Base-by-base conservation (phyloP, 805 yeast genomes). In the Wickerhamomyces kurtzmanii region DNA sequence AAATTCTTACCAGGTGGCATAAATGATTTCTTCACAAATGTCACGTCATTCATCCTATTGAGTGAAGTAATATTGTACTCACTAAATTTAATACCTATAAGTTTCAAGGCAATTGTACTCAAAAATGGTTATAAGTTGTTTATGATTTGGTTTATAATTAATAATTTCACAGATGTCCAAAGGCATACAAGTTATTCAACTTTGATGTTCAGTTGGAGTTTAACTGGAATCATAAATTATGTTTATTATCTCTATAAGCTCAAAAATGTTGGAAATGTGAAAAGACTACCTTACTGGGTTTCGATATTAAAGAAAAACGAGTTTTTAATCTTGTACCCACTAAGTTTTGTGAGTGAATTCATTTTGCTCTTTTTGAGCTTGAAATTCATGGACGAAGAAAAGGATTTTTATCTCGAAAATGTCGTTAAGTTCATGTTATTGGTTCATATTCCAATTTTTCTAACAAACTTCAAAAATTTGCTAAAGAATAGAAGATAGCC, bases 1-100 rank as follows among this genome's bases (percentile, higher is more conserved):
- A 59, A 58, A 37, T 78, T 75, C 38, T 48, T 78, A 13, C 80
- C 85, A 2, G 84, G 78, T 6, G 86, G 84, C 0, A 71, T 79
- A 9, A 81, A 82, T 24, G 80, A 71, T 38, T 78, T 75, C 51
- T 68, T 74, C 39, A 29, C 30, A 12, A 21, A 10, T 9, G 24
- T 38, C 3, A 20, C 21, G 4, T 20, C 31, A 5, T 9, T 16
- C 4, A 7, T 31, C 3, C 13, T 12, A 1, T 12, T 13, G 1
- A 8, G 25, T 5, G 45, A 40, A 19, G 10, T 42, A 2, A 9
- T 36, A 1, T 27, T 37, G 12, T 15, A 23, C 6, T 10, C 26
- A 11, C 4, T 15, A 3, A 31, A 23, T 6, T 27, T 38, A 17
- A 15, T 32, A 1, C 44, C 46, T 3, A 29, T 38, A n/a, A 21